Percentiles rank a stretch among this genome's conserved stretches.
phyloP scores from a whole-genome alignment of 2,329 filamentous ascomycete species.

The Aphanoascus verrucosus region DNA sequence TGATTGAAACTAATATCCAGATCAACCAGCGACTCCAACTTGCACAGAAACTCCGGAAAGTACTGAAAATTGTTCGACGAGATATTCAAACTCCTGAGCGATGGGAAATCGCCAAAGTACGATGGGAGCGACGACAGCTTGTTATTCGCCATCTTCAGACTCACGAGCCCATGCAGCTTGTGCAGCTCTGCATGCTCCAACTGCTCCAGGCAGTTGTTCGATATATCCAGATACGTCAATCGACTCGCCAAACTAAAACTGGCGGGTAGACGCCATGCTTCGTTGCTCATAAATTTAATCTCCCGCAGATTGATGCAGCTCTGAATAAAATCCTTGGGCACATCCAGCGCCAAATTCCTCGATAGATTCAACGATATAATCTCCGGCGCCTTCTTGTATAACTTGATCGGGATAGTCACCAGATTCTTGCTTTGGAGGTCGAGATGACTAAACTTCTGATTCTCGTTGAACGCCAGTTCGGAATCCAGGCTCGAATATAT shows the following conservation, averaged over 20 bases:
- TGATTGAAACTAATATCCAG: constrained; percentile 95
- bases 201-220: constrained; percentile 83
- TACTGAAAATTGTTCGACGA: constrained; percentile 84
- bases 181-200: constrained; percentile 76
- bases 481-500: constrained; percentile 61
- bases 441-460: constrained; percentile 87
- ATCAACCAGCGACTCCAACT: constrained; percentile 73
- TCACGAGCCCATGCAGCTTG: constrained; percentile 63
- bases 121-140: constrained; percentile 65
- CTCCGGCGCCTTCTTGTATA: constrained; percentile 83
- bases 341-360: constrained; percentile 78
- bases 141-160: constrained; percentile 90
- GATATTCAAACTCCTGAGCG: constrained; percentile 73
- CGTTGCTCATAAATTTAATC: constrained; percentile 92
- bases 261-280: constrained; percentile 71
- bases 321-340: constrained; percentile 93
- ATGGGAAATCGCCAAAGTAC: constrained; percentile 72
- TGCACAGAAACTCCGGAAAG: constrained; percentile 77
- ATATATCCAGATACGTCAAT: constrained; percentile 83
- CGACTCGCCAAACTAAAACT: constrained; percentile 72
- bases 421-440: constrained; percentile 83
- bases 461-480: constrained; percentile 69
- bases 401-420: constrained; percentile 83
- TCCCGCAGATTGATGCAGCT: constrained; percentile 83
- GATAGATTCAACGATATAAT: constrained; percentile 94